Base-by-base conservation (phyloP, 1,284 basidiomycete genomes). In the Cryptococcus sp. region DNA sequence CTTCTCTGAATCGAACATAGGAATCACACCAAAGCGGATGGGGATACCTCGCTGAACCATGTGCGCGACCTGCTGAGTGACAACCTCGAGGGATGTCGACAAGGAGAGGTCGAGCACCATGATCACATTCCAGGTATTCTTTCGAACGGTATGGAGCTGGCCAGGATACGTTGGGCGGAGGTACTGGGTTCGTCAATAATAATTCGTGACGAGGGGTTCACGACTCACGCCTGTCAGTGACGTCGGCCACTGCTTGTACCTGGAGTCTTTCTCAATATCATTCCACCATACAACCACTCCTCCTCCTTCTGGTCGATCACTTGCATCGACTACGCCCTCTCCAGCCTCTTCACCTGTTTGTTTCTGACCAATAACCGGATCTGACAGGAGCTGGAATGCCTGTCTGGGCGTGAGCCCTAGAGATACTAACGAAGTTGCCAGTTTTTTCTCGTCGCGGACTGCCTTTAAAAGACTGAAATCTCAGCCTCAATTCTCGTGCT, bases 271-370 rank as follows among this genome's bases (percentile, higher is more conserved):
- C 74, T 90, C 86, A 22, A 98, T 73, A 72, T 98, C 86, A 72
- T 98, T 98, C 82, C 87, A 85, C 83, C 88, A 98, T 0, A 84
- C 69, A 46, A 96, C 82, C 2, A 86, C 80, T 14, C 78, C 80
- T 0, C 86, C 88, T 1, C 82, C 87, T 71, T 96, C 92, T 4
- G 68, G 64, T n/a, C 88, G 78, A 69, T 97, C 92, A 56, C 87
- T 90, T 2, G 89, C 86, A 71, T 96, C 92, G 48, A 92, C 86
- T 10, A 93, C 63, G 0, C 85, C 86, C 53, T 91, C 88, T 31
- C 87, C 67, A 3, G 81, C 78, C 48, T 80, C 82, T 2, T 74
- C 67, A 44, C 70, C 73, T 5, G 73, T 78, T 56, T 84, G 81
- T 2, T 81, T 76, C 3, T 71, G 69, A 2, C 78, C 78, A 47